Evolutionary conservation across 140 eudicot species (phyloP).

Genomic region (Ambrosia hybrid): DNA sequence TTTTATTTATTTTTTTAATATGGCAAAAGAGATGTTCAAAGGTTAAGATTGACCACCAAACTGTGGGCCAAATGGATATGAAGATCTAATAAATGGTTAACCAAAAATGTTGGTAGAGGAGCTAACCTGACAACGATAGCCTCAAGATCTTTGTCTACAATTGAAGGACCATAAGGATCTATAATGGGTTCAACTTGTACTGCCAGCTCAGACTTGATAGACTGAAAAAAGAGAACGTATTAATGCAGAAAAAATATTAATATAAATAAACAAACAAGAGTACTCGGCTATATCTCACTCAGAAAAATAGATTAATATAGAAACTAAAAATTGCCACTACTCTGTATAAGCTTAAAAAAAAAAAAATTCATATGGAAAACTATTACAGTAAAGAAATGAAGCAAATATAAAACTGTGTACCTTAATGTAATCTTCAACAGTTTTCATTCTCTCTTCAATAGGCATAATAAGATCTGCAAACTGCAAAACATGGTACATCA

Average conservation of each 20-base stretch:
- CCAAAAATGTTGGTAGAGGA: conserved; percentile 15
- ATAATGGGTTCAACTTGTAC: conserved; percentile 85
- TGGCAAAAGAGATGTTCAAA: too few relatives aligned
- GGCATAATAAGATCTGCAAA: conserved; percentile 82
- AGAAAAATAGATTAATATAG: neutral
- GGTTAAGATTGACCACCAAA: too few relatives aligned
- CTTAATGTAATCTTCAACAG: conserved; percentile 80
- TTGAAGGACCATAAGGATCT: conserved; percentile 97
- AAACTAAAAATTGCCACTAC: neutral
- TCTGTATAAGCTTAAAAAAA: neutral
- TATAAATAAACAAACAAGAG: too few relatives aligned
- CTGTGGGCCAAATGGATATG: too few relatives aligned
- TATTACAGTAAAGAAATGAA: conserved; percentile 6
- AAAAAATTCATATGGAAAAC: neutral
- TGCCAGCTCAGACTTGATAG: conserved; percentile 74
- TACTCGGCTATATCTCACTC: too few relatives aligned
- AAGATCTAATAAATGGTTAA: neutral
- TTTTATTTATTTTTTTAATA: too few relatives aligned
- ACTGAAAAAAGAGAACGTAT: conserved; percentile 43
- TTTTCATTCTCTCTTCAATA: conserved; percentile 67
- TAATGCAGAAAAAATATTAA: conserved; percentile 3
- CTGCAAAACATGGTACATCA: conserved; percentile 45
- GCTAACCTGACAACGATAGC: conserved; percentile 91
- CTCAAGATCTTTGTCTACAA: conserved; percentile 73
- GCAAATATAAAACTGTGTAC: conserved; percentile 37